Percentiles rank a stretch among this genome's conserved stretches.
Conservation (phyloP, 1,284 basidiomycete genomes). For the Phylloporus sp. region DNA sequence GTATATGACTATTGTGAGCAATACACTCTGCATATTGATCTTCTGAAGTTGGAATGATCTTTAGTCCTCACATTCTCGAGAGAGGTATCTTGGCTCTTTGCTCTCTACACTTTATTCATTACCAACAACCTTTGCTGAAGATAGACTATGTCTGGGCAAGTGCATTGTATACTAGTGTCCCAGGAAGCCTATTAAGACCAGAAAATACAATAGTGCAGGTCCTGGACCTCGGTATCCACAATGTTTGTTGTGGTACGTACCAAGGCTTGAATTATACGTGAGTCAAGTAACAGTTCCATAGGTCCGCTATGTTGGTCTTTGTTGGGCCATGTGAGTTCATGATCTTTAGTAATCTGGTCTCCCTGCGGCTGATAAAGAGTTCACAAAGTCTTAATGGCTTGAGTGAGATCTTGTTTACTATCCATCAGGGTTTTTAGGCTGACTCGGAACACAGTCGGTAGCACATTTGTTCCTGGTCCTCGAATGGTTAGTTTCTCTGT, state of each 20-base stretch:
- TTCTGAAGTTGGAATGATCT: neutral
- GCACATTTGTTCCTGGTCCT: constrained; percentile 7
- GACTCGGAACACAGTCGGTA: neutral
- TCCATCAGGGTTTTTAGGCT: neutral
- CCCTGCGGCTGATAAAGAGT: neutral
- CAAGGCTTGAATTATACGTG: neutral
- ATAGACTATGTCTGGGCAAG: constrained; percentile 20
- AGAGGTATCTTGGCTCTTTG: constrained; percentile 9
- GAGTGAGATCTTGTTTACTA: neutral
- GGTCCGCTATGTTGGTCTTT: constrained; percentile 3
- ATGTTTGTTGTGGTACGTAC: constrained; percentile 17
- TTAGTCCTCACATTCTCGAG: constrained; percentile 17
- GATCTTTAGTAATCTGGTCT: neutral
- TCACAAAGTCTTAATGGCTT: neutral
- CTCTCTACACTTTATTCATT: neutral
- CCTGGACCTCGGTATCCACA: constrained; percentile 16
- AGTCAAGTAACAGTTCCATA: neutral
- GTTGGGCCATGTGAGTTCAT: neutral
- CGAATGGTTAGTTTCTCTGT: neutral
- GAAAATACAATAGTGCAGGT: constrained; percentile 1
- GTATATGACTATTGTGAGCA: constrained; percentile 4
- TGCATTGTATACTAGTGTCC: too few relatives aligned
- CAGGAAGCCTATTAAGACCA: neutral
- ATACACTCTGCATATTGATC: neutral
- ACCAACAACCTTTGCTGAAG: neutral